Conservation (phyloP, 257 asterid species). For the Solanum etuberosum region DNA sequence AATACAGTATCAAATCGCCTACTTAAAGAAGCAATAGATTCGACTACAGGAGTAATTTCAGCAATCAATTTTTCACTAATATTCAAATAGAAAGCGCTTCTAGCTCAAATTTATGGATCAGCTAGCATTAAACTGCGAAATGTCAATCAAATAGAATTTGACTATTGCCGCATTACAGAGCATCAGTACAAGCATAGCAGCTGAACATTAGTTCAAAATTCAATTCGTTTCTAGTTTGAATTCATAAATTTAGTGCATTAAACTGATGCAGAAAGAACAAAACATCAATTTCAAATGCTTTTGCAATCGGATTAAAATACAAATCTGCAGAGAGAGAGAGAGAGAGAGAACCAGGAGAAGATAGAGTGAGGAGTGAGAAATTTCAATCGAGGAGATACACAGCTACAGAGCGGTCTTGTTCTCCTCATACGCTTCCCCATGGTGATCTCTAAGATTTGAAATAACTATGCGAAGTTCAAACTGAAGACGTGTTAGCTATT, state of each 20-base stretch:
- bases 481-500: not conserved
- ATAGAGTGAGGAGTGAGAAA: constrained; percentile 34
- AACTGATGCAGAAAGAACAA: not conserved
- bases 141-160: not conserved
- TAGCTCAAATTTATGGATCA: not conserved
- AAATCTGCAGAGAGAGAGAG: not conserved
- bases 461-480: not conserved
- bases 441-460: not conserved
- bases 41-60: not conserved
- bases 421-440: constrained; percentile 87
- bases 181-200: not conserved
- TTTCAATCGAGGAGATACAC: constrained; percentile 65
- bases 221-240: not conserved
- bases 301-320: not conserved
- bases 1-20: not conserved
- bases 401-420: constrained; percentile 57
- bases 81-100: not conserved
- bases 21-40: not conserved
- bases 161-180: not conserved
- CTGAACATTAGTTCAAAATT: not conserved
- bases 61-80: not conserved
- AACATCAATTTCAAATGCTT: not conserved
- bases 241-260: not conserved
- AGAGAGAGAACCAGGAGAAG: constrained; percentile 56
- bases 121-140: not conserved